phyloP scores from a whole-genome alignment of 768 basidiomycete species.

The Calocera cornea region DNA sequence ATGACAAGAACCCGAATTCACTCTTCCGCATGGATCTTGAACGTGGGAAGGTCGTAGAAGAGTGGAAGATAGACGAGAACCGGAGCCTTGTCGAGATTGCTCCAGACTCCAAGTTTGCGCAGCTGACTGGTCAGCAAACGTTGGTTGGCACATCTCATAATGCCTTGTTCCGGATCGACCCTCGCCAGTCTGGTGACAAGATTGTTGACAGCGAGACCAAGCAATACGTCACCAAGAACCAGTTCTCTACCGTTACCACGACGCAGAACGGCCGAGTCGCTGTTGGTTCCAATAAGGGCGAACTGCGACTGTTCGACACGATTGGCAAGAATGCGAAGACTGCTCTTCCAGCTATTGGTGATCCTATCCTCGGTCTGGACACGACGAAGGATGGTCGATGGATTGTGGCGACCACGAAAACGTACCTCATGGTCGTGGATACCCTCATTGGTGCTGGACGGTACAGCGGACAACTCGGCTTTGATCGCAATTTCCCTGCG shows the following conservation, averaged over 20 bases:
- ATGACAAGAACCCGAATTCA: constrained; percentile 64
- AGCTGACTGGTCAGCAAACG: constrained; percentile 82
- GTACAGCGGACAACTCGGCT: constrained; percentile 70
- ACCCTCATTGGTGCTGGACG: constrained; percentile 85
- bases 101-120: constrained; percentile 88
- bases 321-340: constrained; percentile 99
- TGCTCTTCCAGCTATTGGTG: constrained; percentile 84
- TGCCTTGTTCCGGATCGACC: constrained; percentile 94
- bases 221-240: constrained; percentile 89
- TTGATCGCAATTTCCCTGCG: constrained; percentile 92
- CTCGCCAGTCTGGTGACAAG: constrained; percentile 81
- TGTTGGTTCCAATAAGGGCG: constrained; percentile 91
- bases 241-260: constrained; percentile 84
- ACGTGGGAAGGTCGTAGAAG: constrained; percentile 90
- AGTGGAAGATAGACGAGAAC: constrained; percentile 94
- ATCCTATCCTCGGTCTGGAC: constrained; percentile 90
- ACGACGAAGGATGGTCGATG: constrained; percentile 87
- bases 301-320: constrained; percentile 85
- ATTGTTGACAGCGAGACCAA: constrained; percentile 91
- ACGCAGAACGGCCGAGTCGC: constrained; percentile 78
- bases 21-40: constrained; percentile 84
- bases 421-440: constrained; percentile 86
- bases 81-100: constrained; percentile 78
- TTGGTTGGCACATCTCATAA: constrained; percentile 88
- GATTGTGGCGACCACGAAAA: constrained; percentile 91